phyloP scores from a whole-genome alignment of 352 stramenopile species.

The Phytophthora ramorum region DNA sequence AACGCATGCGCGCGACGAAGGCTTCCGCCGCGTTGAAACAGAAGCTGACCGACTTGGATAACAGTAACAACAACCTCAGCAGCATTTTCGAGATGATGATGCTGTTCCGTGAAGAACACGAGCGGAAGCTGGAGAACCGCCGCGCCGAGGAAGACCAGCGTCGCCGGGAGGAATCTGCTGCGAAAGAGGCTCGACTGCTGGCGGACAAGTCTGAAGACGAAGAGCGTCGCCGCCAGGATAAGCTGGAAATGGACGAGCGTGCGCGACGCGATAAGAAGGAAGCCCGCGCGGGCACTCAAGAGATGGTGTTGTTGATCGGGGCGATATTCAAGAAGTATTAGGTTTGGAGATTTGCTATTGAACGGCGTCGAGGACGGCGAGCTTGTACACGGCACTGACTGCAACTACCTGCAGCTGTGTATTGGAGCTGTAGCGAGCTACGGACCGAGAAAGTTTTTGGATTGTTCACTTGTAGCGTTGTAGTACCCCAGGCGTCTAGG shows the following conservation, averaged over 20 bases:
- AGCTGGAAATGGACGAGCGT: slow-evolving; percentile 5
- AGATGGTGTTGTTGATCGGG: slow-evolving; percentile 2
- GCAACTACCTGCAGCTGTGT: not conserved
- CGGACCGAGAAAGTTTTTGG: not conserved
- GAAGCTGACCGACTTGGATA: not conserved
- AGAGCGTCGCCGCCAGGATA: slow-evolving; percentile 7
- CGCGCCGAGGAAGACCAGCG: slow-evolving; percentile 5
- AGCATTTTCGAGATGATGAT: slow-evolving; percentile 10
- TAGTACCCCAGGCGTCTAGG: not conserved
- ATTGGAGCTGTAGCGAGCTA: not conserved
- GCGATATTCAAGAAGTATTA: slow-evolving; percentile 6
- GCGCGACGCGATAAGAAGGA: slow-evolving; percentile 17
- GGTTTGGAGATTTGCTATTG: not conserved
- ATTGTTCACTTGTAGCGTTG: not conserved
- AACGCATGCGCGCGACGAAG: slow-evolving; percentile 2
- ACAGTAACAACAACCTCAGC: too few relatives aligned
- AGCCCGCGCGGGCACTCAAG: not conserved
- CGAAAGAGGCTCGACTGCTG: not conserved
- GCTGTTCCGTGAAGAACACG: slow-evolving; percentile 10
- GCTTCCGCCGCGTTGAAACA: not conserved
- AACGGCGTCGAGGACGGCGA: not conserved
- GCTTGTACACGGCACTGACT: not conserved
- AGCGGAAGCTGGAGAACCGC: slow-evolving; percentile 1
- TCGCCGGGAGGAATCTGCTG: not conserved
- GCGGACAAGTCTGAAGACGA: slow-evolving; percentile 7